phyloP scores from a whole-genome alignment of 495 filamentous ascomycete species.

The Penicillium soppii region DNA sequence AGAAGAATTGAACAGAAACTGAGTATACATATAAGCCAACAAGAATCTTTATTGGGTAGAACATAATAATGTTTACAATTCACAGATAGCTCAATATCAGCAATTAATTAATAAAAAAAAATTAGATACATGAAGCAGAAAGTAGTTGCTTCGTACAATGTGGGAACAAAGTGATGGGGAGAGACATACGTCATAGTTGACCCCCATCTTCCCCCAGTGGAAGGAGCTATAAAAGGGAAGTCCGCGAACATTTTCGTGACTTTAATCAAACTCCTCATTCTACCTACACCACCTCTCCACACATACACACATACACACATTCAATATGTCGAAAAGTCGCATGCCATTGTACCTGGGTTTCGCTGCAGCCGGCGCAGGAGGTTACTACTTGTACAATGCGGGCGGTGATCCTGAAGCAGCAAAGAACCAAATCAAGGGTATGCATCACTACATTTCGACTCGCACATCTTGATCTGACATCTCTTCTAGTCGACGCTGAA shows the following conservation, averaged over 20 bases:
- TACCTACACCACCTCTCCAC: not conserved
- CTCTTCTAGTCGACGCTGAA: constrained; percentile 54
- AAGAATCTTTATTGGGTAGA: no score
- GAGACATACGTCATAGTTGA: constrained; percentile 11
- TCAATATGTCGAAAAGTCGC: constrained; percentile 53
- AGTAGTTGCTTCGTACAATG: no score
- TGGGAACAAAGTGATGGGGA: no score
- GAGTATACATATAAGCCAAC: no score
- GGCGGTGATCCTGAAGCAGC: constrained; percentile 81
- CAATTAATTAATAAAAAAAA: no score
- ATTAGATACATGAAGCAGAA: no score
- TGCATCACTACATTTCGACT: not conserved
- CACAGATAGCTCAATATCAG: no score
- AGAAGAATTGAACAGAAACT: no score
- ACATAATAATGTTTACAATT: no score
- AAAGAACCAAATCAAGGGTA: constrained; percentile 80
- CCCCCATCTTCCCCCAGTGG: not conserved
- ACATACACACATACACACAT: constrained; percentile 4
- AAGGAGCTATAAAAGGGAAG: constrained; percentile 11
- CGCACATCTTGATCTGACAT: constrained; percentile 10
- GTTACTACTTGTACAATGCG: constrained; percentile 90
- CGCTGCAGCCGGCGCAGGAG: constrained; percentile 64
- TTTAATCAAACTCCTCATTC: not conserved
- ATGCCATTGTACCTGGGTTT: constrained; percentile 58
- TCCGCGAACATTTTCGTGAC: not conserved